Evolutionary conservation across 164 flowering plant species (phyloP), one percentile per base, ranked within the genome.

Genomic region (Piper betle): DNA sequence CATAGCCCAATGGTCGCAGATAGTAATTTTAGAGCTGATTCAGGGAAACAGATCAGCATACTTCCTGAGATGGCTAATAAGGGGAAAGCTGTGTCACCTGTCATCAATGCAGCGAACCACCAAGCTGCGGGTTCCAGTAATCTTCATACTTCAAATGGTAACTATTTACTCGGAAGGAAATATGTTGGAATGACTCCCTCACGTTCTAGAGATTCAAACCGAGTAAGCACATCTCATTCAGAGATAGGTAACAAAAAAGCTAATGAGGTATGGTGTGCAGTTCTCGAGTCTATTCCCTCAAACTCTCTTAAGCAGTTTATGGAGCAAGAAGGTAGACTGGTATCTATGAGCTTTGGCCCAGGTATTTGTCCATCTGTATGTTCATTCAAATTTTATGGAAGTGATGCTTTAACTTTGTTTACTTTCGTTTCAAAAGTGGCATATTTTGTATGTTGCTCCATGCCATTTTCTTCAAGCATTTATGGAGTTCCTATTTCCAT

Each of bases 201-300:
- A 17, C 71, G 57, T 64, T 57, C 69, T 59, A 62, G 69, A 69
- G 77, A 72, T 59, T 53, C 55, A 37, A 70, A 40, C 61, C 72
- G 75, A 72, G 41, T 39, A 40, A 70, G 60, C 68, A 75, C 66
- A 69, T 77, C 70, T 53, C 50, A 59, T 68, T 63, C 72, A 25
- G 81, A 72, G 8, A 71, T 58, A 60, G 72, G 48, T 37, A 73
- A 37, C 19, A 73, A 68, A 13, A 87, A 75, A 69, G 74, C 81
- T 55, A 86, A 87, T 63, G 90, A 83, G 55, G 81, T 94, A 60
- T 91, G 97, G 97, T 74, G 75, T 66, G 83, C 78, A 15, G 89
- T 82, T 66, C 84, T 91, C 62, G 81, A 77, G 57, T 78, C 77
- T 69, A 82, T 91, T 58, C 82, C 75, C 63, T 54, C 52, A 57